Conservation (phyloP, 1,284 basidiomycete species). For the Thecaphora thlaspeos region DNA sequence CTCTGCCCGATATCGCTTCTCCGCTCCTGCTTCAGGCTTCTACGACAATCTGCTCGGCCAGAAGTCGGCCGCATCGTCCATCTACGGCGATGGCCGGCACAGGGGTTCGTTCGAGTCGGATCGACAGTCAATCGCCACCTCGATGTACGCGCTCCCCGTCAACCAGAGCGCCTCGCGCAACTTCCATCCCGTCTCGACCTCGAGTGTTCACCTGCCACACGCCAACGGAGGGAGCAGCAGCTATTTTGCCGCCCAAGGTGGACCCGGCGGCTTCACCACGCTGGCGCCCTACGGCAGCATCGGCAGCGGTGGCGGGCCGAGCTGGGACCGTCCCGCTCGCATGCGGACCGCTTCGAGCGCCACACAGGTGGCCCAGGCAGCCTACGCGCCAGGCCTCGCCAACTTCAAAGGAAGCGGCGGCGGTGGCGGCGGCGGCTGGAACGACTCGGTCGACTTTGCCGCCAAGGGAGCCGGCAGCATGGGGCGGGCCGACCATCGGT, state of each 20-base stretch:
- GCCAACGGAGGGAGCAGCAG: conserved; percentile 18
- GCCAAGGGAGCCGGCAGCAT: conserved; percentile 17
- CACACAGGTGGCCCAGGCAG: conserved; percentile 45
- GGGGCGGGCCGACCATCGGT: conserved; percentile 27
- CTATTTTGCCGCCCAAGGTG: conserved; percentile 8
- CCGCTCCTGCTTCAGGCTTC: too few species aligned
- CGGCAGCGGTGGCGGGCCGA: conserved; percentile 2
- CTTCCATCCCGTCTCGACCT: conserved; percentile 16
- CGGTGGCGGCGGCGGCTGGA: too few species aligned
- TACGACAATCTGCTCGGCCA: conserved; percentile 24
- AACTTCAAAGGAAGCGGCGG: conserved; percentile 12
- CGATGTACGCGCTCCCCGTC: conserved; percentile 37
- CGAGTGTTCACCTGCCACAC: conserved; percentile 22
- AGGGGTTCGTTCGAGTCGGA: conserved; percentile 46
- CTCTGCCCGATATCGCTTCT: too few species aligned
- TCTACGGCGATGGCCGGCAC: conserved; percentile 36
- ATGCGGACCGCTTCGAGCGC: conserved; percentile 39
- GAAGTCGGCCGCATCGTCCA: conserved; percentile 40
- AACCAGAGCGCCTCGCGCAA: conserved; percentile 25
- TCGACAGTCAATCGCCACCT: conserved; percentile 41
- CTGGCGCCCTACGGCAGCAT: conserved; percentile 21
- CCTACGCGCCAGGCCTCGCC: conserved; percentile 27
- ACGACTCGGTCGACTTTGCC: too few species aligned
- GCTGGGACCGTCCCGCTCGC: conserved; percentile 35
- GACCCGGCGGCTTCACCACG: conserved; percentile 7